Base-by-base conservation (phyloP, 306 rosid genomes). In the Rosa multiflora region DNA sequence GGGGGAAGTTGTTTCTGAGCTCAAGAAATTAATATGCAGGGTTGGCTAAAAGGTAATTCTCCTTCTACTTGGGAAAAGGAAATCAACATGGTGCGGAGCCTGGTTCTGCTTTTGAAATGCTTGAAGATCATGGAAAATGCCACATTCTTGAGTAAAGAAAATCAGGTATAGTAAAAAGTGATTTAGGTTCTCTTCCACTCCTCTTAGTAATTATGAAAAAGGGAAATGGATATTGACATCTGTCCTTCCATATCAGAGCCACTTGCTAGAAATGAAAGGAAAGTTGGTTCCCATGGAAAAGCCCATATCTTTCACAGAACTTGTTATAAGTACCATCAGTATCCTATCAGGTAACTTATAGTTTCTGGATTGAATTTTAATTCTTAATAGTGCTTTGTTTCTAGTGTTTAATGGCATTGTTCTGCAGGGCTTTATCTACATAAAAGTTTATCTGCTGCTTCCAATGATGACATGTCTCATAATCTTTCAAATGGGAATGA, bases 71-170 rank as follows among this genome's bases (percentile, higher is more conserved):
- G 76, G 82, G 86, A 83, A 82, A 80, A 72, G 76, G 87, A 87
- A 81, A 81, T 64, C 44, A 80, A 84, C 56, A 83, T 83, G 80
- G 84, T 87, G 62, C 86, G 82, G 85, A 83, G 89, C 82, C 82
- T 96, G 67, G 84, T 86, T 81, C 77, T 83, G 48, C 85, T 86
- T 71, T 85, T 80, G 85, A 96, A 93, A 85, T 90, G 99, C 85
- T 87, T 96, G 90, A 93, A 93, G 91, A 91, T 96, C 70, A 96
- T 96, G 99, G 98, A 96, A 88, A 96, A 96, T 83, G 98, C 99
- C 8, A 90, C 99, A 51, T 93, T 93, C 78, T 88, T 96, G 21
- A 96, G 99, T 78, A 84, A 90, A 72, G 94, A 89, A 77, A 96
- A 96, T 82, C 99, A 96, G 98, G 99, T 96, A 81, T 29, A 29